phyloP scores from a whole-genome alignment of 148 eudicot genomes.

The Chenopodium album region DNA sequence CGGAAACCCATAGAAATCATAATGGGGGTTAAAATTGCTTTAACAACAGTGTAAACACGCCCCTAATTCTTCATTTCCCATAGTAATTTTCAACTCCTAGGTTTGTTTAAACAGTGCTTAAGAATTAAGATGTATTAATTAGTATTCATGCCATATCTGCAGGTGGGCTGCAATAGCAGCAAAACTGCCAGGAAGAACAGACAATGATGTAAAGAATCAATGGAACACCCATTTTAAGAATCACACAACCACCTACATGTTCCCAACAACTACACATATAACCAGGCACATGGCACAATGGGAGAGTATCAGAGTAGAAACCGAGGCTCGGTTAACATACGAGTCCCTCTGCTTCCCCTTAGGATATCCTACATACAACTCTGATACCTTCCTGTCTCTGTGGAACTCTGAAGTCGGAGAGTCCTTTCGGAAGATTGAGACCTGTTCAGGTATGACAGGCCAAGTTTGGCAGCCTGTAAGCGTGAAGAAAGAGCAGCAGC shows the following conservation, averaged over 20 bases:
- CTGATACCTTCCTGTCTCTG: conserved; percentile 20
- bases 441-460: conserved; percentile 25
- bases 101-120: too few relatives aligned
- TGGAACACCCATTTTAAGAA: conserved; percentile 26
- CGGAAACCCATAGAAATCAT: too few relatives aligned
- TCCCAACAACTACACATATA: not conserved
- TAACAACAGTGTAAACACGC: too few relatives aligned
- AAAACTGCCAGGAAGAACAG: conserved; percentile 39
- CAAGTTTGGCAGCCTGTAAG: conserved; percentile 13
- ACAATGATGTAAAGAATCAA: conserved; percentile 37
- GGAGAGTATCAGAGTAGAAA: conserved; percentile 37
- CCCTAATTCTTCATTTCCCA: too few relatives aligned
- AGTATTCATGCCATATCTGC: not conserved
- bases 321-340: conserved; percentile 27
- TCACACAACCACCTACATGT: not conserved
- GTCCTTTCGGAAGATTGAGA: conserved; percentile 20
- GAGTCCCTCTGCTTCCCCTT: conserved; percentile 22
- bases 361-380: not conserved
- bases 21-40: too few relatives aligned
- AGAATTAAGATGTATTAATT: too few relatives aligned
- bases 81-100: too few relatives aligned
- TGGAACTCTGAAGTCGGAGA: conserved; percentile 36
- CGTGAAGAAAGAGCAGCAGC: not conserved
- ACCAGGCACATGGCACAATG: conserved; percentile 32
- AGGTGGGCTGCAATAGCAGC: conserved; percentile 45